phyloP scores from a whole-genome alignment of 2,329 filamentous ascomycete genomes.

The Mycosphaerella arachidis region DNA sequence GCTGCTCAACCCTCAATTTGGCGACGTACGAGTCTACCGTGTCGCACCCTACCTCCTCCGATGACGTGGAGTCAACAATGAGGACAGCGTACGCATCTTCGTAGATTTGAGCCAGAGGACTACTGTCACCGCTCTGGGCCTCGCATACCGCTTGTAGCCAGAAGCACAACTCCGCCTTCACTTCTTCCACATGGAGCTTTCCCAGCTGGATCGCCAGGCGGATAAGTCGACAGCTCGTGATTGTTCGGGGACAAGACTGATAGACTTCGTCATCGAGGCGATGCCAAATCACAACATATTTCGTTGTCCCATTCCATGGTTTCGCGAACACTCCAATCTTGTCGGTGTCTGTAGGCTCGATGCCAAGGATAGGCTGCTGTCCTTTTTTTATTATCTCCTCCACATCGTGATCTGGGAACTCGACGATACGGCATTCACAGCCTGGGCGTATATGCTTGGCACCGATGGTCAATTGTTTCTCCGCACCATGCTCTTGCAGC shows the following conservation, averaged over 20 bases:
- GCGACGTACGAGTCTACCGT: not conserved
- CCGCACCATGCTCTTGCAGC: not conserved
- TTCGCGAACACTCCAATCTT: conserved; percentile 12
- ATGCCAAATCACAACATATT: conserved; percentile 9
- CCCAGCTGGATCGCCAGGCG: conserved; percentile 12
- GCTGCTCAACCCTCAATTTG: not conserved
- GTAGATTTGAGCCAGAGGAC: not conserved
- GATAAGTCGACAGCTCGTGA: conserved; percentile 17
- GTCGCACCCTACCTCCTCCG: not conserved
- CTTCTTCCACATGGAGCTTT: conserved; percentile 14
- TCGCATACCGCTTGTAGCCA: conserved; percentile 11
- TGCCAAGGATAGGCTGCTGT: conserved; percentile 6
- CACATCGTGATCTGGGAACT: conserved; percentile 7
- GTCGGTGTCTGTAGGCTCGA: conserved; percentile 12
- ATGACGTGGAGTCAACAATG: not conserved
- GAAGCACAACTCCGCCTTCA: conserved; percentile 14
- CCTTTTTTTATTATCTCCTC: conserved; percentile 2
- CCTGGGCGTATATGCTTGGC: conserved; percentile 9
- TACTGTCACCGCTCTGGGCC: not conserved
- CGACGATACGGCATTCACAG: conserved; percentile 16
- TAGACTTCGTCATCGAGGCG: conserved; percentile 1
- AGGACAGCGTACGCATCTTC: conserved; percentile 11
- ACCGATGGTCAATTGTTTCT: not conserved
- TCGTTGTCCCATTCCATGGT: conserved; percentile 2
- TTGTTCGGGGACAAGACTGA: conserved; percentile 8